phyloP scores from a whole-genome alignment of 1,139 yeast species.

The Petasospora rhodanensis region DNA sequence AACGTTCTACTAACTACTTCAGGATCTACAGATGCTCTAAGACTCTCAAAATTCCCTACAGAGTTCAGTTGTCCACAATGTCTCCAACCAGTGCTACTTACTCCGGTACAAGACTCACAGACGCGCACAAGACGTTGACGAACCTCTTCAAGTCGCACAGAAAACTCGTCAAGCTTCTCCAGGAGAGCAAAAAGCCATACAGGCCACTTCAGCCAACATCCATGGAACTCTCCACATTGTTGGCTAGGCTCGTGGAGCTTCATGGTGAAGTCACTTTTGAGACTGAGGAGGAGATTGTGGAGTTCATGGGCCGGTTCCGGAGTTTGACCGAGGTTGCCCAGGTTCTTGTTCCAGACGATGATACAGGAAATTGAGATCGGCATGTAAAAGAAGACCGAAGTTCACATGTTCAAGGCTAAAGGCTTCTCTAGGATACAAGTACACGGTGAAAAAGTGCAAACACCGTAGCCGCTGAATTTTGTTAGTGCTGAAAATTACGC shows the following conservation, averaged over 20 bases:
- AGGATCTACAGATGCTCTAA: conserved; percentile 2
- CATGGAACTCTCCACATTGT: conserved; percentile 1
- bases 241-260: conserved; percentile 4
- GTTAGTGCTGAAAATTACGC: background rate
- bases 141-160: conserved; percentile 7
- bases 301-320: conserved; percentile 3
- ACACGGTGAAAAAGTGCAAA: no score
- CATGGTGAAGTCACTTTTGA: conserved; percentile 1
- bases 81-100: conserved; percentile 1
- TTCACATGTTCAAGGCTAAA: no score
- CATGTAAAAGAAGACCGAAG: background rate
- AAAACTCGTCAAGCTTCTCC: conserved; percentile 6
- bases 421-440: no score
- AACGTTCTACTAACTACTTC: no score
- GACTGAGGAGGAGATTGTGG: conserved; percentile 6
- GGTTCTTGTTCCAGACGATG: conserved; percentile 1
- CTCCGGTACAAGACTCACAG: background rate
- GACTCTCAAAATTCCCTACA: conserved; percentile 1
- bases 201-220: background rate
- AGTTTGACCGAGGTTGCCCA: conserved; percentile 5
- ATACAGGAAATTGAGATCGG: background rate
- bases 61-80: conserved; percentile 4
- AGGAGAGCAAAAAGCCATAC: conserved; percentile 1
- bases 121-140: conserved; percentile 4
- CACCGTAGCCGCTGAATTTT: background rate